These are phyloP conservation scores for Pestalotiopsis sp. DNA, from an alignment of 2,329 filamentous ascomycete species.

Conservation along the genomic window DNA sequence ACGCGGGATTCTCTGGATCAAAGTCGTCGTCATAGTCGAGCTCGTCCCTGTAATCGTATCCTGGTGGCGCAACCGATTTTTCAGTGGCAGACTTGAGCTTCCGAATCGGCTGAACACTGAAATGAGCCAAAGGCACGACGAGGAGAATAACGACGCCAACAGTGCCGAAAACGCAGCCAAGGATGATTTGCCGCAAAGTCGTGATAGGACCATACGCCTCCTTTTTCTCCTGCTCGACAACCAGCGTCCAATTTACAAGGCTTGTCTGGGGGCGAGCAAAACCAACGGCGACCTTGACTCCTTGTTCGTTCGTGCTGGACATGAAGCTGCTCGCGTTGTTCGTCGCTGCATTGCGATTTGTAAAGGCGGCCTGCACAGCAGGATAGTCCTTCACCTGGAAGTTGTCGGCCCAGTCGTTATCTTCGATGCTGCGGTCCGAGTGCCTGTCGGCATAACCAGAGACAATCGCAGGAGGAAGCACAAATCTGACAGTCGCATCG, in stretches of 20 bases:
- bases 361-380: constrained; percentile 63
- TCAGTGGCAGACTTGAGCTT: constrained; percentile 75
- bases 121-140: constrained; percentile 78
- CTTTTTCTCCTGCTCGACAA: constrained; percentile 74
- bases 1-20: constrained; percentile 17
- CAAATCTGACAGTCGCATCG: constrained; percentile 54
- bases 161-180: constrained; percentile 85
- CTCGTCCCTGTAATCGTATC: constrained; percentile 50
- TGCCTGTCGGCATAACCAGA: constrained; percentile 50
- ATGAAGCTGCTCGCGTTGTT: constrained; percentile 73
- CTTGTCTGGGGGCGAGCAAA: constrained; percentile 70
- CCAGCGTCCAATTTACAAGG: constrained; percentile 79
- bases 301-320: constrained; percentile 73
- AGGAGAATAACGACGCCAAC: constrained; percentile 72
- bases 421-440: constrained; percentile 39
- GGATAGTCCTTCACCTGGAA: constrained; percentile 67
- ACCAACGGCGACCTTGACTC: constrained; percentile 73
- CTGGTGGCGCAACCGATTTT: constrained; percentile 70
- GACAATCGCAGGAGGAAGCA: constrained; percentile 57
- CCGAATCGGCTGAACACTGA: constrained; percentile 79
- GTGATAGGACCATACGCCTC: constrained; percentile 80
- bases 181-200: constrained; percentile 75
- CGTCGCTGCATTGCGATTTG: constrained; percentile 45
- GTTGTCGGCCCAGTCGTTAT: constrained; percentile 44
- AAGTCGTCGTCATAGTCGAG: constrained; percentile 51